Conservation (phyloP, 1,284 basidiomycete species). For the Trametes pubescens region DNA sequence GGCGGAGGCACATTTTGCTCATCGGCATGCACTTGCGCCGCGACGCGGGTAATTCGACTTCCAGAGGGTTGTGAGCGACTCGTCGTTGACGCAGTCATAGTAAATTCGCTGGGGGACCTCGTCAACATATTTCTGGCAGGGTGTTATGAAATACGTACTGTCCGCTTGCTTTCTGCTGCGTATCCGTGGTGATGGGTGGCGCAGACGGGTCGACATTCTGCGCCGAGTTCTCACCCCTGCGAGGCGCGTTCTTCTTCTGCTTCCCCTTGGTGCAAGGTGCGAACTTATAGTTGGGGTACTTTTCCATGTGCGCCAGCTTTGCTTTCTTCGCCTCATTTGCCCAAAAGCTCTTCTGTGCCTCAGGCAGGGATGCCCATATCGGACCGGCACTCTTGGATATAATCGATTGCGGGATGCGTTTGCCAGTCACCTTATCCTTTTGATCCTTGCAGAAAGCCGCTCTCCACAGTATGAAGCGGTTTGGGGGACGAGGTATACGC, state of each 20-base stretch:
- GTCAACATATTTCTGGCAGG: no score
- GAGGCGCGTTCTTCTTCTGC: neutral
- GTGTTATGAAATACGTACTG: no score
- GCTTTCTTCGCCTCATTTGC: neutral
- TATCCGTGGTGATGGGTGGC: no score
- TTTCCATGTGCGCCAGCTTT: neutral
- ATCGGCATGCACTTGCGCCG: no score
- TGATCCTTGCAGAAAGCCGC: neutral
- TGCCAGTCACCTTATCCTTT: neutral
- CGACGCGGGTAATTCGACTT: no score
- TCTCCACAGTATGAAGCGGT: conserved; percentile 4
- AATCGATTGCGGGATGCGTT: neutral
- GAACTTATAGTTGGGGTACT: conserved; percentile 11
- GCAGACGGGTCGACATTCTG: neutral
- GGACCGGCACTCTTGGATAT: neutral
- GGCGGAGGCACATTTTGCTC: no score
- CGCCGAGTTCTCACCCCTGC: neutral
- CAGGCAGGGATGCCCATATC: neutral
- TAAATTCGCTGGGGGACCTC: neutral
- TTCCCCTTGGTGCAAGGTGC: neutral
- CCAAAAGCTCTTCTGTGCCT: neutral
- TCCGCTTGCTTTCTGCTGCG: no score
- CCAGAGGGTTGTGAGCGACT: neutral
- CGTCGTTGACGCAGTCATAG: neutral
- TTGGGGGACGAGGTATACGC: neutral